Evolutionary conservation across 768 basidiomycete genomes (phyloP).

Genomic region (Neoboletus magnificus): DNA sequence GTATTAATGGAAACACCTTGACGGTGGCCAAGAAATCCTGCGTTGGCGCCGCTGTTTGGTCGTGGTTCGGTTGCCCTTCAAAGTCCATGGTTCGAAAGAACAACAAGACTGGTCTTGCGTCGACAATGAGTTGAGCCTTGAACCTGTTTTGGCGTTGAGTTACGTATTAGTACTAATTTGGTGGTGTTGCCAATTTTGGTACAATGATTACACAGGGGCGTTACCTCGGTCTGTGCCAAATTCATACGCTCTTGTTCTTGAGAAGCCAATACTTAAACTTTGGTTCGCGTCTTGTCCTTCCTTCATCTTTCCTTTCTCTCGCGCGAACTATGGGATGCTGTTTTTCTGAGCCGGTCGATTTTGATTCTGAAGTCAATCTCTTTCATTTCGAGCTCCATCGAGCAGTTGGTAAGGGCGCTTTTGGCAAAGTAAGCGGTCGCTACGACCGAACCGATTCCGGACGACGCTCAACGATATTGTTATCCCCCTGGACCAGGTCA

Average conservation of each 20-base stretch:
- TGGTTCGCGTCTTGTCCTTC: constrained; percentile 19
- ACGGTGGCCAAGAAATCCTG: constrained; percentile 57
- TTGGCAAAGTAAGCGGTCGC: constrained; percentile 76
- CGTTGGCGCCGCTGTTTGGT: constrained; percentile 48
- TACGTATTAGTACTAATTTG: background rate
- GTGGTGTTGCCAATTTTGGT: constrained; percentile 12
- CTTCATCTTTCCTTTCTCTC: constrained; percentile 33
- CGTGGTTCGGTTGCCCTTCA: constrained; percentile 25
- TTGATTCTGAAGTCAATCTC: constrained; percentile 79
- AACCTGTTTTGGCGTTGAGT: background rate
- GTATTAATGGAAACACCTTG: constrained; percentile 80
- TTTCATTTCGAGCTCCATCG: constrained; percentile 97
- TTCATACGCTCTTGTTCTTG: constrained; percentile 35
- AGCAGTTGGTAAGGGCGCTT: constrained; percentile 95
- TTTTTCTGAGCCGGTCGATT: constrained; percentile 79
- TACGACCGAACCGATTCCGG: background rate
- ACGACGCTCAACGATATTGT: constrained; percentile 2
- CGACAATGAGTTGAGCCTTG: background rate
- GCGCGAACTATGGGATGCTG: constrained; percentile 54
- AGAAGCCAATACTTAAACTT: constrained; percentile 24
- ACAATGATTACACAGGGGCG: constrained; percentile 20
- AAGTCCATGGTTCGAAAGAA: constrained; percentile 31
- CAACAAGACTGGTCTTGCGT: background rate
- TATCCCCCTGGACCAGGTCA: constrained; percentile 54
- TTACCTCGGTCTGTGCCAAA: constrained; percentile 19